Evolutionary conservation across 257 asterid species (phyloP).

Genomic region (Ajuga chamaepitys): DNA sequence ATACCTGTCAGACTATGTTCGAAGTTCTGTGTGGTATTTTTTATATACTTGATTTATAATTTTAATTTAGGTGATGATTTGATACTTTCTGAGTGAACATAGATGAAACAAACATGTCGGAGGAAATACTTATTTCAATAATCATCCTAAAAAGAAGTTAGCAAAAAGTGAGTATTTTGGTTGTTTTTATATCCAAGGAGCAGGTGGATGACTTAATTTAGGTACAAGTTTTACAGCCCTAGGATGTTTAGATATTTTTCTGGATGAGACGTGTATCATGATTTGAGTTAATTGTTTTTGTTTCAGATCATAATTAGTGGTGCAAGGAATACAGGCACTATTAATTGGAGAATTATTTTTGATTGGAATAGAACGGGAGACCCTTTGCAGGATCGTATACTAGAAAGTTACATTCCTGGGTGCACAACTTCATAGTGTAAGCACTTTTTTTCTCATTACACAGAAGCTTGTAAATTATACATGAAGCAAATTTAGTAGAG

Average conservation of each 20-base stretch:
- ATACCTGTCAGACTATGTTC: no score
- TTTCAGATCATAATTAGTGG: conserved; percentile 18
- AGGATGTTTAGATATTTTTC: not conserved
- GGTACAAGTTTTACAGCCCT: not conserved
- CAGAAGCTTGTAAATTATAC: conserved; percentile 24
- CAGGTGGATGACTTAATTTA: not conserved
- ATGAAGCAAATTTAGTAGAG: conserved; percentile 13
- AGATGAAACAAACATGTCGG: no score
- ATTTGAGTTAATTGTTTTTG: not conserved
- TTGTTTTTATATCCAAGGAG: not conserved
- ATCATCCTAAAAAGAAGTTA: not conserved
- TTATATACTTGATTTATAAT: no score
- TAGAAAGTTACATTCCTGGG: conserved; percentile 23
- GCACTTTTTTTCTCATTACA: conserved; percentile 28
- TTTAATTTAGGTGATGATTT: no score
- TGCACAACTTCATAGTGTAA: conserved; percentile 27
- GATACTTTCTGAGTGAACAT: no score
- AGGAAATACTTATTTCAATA: not conserved
- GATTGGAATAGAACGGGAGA: conserved; percentile 11
- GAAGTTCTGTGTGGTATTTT: no score
- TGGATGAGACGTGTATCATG: not conserved
- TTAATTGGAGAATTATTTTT: conserved; percentile 2
- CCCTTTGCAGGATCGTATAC: conserved; percentile 23
- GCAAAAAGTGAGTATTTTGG: not conserved
- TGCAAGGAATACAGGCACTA: conserved; percentile 15